Evolutionary conservation across 257 asterid species (phyloP).

Genomic region (Solanum chilense): DNA sequence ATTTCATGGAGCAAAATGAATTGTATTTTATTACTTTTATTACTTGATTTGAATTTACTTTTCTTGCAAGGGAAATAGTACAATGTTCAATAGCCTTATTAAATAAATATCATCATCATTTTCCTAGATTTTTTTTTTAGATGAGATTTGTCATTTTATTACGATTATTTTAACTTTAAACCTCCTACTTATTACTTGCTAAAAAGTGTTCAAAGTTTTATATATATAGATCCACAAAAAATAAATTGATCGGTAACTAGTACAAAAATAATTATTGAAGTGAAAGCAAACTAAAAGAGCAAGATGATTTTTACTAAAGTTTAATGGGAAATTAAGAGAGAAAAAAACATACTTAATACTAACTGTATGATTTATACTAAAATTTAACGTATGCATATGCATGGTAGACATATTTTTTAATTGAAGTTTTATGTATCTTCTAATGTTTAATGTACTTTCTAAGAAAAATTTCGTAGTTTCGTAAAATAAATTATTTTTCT

Average conservation of each 20-base stretch:
- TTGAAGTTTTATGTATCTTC: no score
- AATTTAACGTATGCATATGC: no score
- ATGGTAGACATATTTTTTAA: background rate
- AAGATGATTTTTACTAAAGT: background rate
- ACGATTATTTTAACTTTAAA: no score
- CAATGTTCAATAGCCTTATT: background rate
- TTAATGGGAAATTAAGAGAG: background rate
- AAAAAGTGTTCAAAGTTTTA: background rate
- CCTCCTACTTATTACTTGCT: background rate
- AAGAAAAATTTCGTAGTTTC: background rate
- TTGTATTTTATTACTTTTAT: no score
- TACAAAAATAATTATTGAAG: background rate
- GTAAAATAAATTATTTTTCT: background rate
- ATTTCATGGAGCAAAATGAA: background rate
- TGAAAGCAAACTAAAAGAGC: background rate
- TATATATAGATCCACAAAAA: background rate
- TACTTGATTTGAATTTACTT: background rate
- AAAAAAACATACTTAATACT: constrained; percentile 55
- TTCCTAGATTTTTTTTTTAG: background rate
- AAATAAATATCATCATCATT: background rate
- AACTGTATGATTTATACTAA: no score
- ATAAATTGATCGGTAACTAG: background rate
- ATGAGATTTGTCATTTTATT: background rate
- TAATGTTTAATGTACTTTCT: no score
- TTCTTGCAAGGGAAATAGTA: no score